A percentile compares a stretch with the other conserved stretches of the same genome.
phyloP scores from a whole-genome alignment of 495 filamentous ascomycete species.

The Hypoxylon crocopeplum region DNA sequence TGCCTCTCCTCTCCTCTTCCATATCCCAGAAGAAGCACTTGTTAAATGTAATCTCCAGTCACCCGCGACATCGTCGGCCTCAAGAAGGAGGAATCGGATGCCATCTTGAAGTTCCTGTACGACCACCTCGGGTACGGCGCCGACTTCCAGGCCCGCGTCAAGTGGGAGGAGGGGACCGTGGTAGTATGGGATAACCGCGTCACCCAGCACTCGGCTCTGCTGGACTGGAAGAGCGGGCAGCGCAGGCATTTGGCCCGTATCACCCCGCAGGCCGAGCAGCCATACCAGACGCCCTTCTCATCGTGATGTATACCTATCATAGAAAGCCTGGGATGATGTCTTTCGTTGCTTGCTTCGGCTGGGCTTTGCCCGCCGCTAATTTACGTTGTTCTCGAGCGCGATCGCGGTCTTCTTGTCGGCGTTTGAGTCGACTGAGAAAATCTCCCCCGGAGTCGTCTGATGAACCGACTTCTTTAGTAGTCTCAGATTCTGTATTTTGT shows the following conservation, averaged over 20 bases:
- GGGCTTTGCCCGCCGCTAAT: constrained; percentile 14
- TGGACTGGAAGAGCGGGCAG: constrained; percentile 81
- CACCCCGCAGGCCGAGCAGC: constrained; percentile 82
- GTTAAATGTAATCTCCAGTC: constrained; percentile 50
- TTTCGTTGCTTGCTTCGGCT: constrained; percentile 13
- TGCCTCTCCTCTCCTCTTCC: too few relatives aligned
- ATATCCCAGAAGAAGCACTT: neutral
- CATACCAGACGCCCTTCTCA: constrained; percentile 72
- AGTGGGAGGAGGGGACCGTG: constrained; percentile 82
- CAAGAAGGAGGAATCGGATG: constrained; percentile 80
- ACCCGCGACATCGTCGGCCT: constrained; percentile 74
- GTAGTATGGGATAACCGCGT: constrained; percentile 92
- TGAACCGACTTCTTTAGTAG: constrained; percentile 1
- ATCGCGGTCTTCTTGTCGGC: constrained; percentile 35
- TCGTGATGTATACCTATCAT: constrained; percentile 37
- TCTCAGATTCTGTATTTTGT: neutral
- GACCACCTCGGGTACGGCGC: constrained; percentile 81
- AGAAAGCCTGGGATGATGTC: constrained; percentile 42
- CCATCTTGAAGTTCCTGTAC: constrained; percentile 85
- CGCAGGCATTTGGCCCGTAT: constrained; percentile 82
- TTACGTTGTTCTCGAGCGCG: constrained; percentile 33
- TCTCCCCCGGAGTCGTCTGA: constrained; percentile 20
- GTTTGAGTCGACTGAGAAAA: constrained; percentile 32
- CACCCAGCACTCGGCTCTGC: constrained; percentile 76
- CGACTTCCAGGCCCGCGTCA: constrained; percentile 88